Evolutionary conservation across 768 basidiomycete genomes (phyloP), one percentile per base, ranked within the genome.

Genomic region (Podaxis sp.): DNA sequence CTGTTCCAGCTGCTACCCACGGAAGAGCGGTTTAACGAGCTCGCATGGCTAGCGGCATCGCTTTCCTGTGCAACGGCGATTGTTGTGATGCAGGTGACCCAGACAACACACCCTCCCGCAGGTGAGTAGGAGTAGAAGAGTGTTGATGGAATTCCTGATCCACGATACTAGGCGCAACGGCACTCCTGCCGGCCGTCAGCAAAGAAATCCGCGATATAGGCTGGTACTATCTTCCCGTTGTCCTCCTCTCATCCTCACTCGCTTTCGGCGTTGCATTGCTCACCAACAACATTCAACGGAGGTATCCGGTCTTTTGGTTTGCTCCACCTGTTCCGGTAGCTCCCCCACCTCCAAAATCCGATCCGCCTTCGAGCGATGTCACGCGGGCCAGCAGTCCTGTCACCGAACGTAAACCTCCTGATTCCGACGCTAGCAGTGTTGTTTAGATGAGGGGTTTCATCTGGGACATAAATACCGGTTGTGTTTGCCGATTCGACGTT

Each of bases 21-120:
- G 0, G 76, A 80, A 58, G 64, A 74, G 57, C 74, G 74, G 19
- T 82, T 79, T 67, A 63, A 77, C 28, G 68, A 82, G n/a, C 68
- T 84, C 28, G 64, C 74, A 51, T 87, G 83, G 84, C 72, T 86
- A 12, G 77, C 79, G 8, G 82, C 75, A 4, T 80, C 81, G 0
- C 68, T 85, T 1, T 76, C 82, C 0, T 79, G 78, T 57, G 79
- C 80, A 1, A 65, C 73, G 15, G 59, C 79, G 24, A 68, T 83
- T 40, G 79, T 83, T 17, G 67, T 75, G 24, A 84, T 86, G 85
- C 82, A 84, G 65, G 72, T 85, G 55, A 83, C 83, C 8, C 69
- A 69, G 9, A 86, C 80, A 5, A 79, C 77, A 8, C 84, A 85
- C 67, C 85, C 84, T 2, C 84, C 85, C 22, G 84, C 82, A 56